phyloP scores from a whole-genome alignment of 805 yeast species.

The Hanseniaspora meyeri region DNA sequence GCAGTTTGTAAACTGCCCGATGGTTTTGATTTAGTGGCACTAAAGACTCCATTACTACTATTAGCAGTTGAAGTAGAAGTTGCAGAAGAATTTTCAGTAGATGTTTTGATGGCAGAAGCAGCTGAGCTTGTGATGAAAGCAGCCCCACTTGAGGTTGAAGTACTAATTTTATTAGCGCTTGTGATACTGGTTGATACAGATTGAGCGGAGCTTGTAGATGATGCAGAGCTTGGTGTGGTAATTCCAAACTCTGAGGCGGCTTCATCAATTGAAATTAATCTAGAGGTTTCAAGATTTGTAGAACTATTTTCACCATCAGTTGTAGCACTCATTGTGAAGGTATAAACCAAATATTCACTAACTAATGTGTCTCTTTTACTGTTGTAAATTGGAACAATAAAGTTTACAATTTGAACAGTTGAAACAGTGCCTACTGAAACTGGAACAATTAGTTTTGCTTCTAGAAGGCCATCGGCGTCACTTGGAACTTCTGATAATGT shows the following conservation, averaged over 20 bases:
- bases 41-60: background rate
- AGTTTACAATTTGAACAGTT: background rate
- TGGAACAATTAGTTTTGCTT: background rate
- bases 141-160: background rate
- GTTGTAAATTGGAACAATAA: background rate
- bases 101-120: background rate
- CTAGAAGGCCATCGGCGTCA: background rate
- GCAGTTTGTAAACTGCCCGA: background rate
- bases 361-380: background rate
- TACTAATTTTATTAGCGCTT: too few species aligned
- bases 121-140: background rate
- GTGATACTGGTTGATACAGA: background rate
- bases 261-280: background rate
- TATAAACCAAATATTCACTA: background rate
- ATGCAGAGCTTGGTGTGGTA: background rate
- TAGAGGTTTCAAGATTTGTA: background rate
- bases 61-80: background rate
- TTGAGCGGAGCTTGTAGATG: background rate
- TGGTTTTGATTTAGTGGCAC: conserved; percentile 1
- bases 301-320: too few species aligned
- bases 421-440: background rate
- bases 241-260: background rate
- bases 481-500: background rate
- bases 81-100: background rate
- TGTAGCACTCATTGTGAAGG: background rate